A percentile compares a stretch with the other conserved stretches of the same genome.
Conservation (phyloP, 331 rosid species). For the Cucumis variabilis region DNA sequence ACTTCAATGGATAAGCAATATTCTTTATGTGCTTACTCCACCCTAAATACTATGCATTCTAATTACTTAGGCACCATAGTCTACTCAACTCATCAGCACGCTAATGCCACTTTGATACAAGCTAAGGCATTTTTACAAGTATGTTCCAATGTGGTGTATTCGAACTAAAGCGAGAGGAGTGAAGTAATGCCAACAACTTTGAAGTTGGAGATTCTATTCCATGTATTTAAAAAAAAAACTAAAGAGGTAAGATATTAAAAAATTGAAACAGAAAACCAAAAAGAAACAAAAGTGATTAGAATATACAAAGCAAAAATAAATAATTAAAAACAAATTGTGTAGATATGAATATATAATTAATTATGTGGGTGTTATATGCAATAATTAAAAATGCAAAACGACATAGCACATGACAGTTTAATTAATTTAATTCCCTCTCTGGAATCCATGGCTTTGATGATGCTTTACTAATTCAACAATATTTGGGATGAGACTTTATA, state of each 20-base stretch:
- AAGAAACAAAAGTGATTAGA: neutral
- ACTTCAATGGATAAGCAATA: neutral
- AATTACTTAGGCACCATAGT: too few species aligned
- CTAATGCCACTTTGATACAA: too few species aligned
- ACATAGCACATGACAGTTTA: conserved; percentile 13
- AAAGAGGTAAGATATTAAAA: neutral
- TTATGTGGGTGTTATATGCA: neutral
- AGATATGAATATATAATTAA: neutral
- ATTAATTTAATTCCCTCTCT: conserved; percentile 13
- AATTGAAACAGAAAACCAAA: neutral
- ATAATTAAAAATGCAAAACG: neutral
- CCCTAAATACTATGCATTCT: too few species aligned
- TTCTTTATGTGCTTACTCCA: too few species aligned
- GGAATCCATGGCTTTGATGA: conserved; percentile 8
- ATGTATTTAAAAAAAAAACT: neutral
- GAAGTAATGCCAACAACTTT: too few species aligned
- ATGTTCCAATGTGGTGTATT: too few species aligned
- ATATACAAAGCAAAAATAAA: neutral
- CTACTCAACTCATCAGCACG: too few species aligned
- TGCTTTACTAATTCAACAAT: neutral
- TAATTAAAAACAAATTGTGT: neutral
- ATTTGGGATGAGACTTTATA: conserved; percentile 6
- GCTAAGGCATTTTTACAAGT: too few species aligned
- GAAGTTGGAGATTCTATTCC: too few species aligned
- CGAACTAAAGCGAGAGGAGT: too few species aligned